Percentiles rank a stretch among this genome's conserved stretches.
Conservation (phyloP, 1,284 basidiomycete genomes). For the Ceratobasidium papillatum region DNA sequence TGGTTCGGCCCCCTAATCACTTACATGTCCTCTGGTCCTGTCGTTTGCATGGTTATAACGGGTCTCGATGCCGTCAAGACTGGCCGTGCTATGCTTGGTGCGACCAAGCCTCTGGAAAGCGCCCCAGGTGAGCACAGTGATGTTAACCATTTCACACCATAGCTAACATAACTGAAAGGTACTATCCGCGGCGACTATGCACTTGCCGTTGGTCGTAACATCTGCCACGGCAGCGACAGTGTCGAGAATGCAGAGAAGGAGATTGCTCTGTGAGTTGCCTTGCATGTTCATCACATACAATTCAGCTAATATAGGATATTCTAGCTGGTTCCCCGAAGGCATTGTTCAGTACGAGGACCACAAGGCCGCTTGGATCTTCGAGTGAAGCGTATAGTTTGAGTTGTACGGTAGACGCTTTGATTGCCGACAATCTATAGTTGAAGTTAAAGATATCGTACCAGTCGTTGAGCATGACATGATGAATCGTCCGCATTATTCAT, state of each 20-base stretch:
- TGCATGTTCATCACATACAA: not conserved
- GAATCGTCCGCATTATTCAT: too few relatives aligned
- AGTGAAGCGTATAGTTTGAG: conserved; percentile 59
- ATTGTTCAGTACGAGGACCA: conserved; percentile 77
- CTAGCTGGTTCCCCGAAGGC: conserved; percentile 87
- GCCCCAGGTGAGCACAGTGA: conserved; percentile 68
- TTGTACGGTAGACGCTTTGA: not conserved
- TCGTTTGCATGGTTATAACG: conserved; percentile 97
- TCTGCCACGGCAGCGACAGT: conserved; percentile 94
- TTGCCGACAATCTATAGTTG: not conserved
- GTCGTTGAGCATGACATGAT: not conserved
- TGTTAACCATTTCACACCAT: conserved; percentile 29
- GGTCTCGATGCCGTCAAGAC: conserved; percentile 97
- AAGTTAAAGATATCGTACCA: not conserved
- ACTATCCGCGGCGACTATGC: conserved; percentile 94
- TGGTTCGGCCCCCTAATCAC: conserved; percentile 95
- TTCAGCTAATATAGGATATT: conserved; percentile 46
- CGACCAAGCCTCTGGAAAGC: conserved; percentile 95
- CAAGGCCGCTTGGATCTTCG: conserved; percentile 81
- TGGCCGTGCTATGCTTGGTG: conserved; percentile 93
- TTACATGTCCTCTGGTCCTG: conserved; percentile 96
- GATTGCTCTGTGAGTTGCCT: conserved; percentile 77
- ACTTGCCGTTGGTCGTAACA: conserved; percentile 92
- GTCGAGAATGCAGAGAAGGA: conserved; percentile 92
- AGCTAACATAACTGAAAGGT: conserved; percentile 55